Percentiles rank a stretch among this genome's conserved stretches.
Evolutionary conservation across 139 green algal species (phyloP).

Genomic region (Nannochloris sp.): DNA sequence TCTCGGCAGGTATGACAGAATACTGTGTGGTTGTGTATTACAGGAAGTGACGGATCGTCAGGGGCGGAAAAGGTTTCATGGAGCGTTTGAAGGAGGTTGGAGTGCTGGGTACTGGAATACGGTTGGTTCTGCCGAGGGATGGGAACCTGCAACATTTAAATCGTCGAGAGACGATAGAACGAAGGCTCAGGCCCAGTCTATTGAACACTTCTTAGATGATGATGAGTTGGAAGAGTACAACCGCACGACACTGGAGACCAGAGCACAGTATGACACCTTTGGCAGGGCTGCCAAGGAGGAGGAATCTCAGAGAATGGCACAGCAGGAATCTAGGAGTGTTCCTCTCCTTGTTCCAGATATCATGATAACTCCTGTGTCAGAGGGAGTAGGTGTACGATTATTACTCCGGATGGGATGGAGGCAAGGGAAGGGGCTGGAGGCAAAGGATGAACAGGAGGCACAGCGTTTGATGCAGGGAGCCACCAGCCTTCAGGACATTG

Average conservation of each 20-base stretch:
- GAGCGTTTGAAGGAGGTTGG: slow-evolving; percentile 92
- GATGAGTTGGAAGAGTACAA: slow-evolving; percentile 73
- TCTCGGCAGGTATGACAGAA: background rate
- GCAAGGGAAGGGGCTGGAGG: slow-evolving; percentile 64
- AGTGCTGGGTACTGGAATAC: slow-evolving; percentile 92
- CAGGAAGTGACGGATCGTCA: slow-evolving; percentile 77
- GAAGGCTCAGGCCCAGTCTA: slow-evolving; percentile 31
- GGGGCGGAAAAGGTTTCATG: slow-evolving; percentile 78
- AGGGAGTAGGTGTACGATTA: slow-evolving; percentile 71
- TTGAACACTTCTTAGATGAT: slow-evolving; percentile 91
- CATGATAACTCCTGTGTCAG: slow-evolving; percentile 63
- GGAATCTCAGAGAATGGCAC: slow-evolving; percentile 15
- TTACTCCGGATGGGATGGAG: slow-evolving; percentile 91
- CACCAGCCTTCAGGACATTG: slow-evolving; percentile 38
- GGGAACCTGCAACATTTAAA: slow-evolving; percentile 63
- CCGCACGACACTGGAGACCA: slow-evolving; percentile 18
- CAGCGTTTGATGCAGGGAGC: background rate
- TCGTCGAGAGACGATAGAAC: slow-evolving; percentile 37
- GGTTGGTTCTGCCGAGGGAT: slow-evolving; percentile 77
- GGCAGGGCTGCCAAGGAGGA: slow-evolving; percentile 36
- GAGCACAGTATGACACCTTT: slow-evolving; percentile 77
- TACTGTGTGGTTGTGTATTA: background rate
- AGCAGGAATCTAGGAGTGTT: slow-evolving; percentile 33
- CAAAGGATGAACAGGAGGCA: slow-evolving; percentile 9
- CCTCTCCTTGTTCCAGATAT: slow-evolving; percentile 53